Evolutionary conservation across 352 stramenopile species (phyloP).

Genomic region (Aphanomyces cochlioides): DNA sequence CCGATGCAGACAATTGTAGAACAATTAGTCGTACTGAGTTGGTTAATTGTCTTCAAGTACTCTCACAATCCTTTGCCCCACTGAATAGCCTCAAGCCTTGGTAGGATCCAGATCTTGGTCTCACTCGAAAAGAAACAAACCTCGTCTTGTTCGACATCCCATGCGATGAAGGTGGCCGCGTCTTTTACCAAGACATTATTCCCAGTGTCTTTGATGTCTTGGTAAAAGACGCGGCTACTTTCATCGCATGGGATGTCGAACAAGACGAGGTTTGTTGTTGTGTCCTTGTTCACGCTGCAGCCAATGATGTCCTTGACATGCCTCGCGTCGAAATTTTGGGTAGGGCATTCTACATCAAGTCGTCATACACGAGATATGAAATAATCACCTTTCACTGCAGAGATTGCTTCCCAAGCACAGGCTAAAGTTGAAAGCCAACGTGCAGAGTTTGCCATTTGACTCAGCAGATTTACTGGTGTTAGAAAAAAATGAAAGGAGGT

Average conservation of each 20-base stretch:
- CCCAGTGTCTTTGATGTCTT: constrained; percentile 55
- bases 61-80: background rate
- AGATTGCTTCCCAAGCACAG: too few relatives aligned
- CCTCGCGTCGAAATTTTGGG: constrained; percentile 52
- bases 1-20: constrained; percentile 52
- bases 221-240: constrained; percentile 43
- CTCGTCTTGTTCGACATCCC: constrained; percentile 64
- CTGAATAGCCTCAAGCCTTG: too few relatives aligned
- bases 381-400: constrained; percentile 32
- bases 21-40: constrained; percentile 52
- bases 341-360: constrained; percentile 52
- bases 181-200: constrained; percentile 57
- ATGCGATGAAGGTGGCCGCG: constrained; percentile 33
- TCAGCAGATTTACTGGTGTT: too few relatives aligned
- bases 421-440: too few relatives aligned
- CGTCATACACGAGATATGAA: constrained; percentile 42
- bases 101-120: constrained; percentile 58
- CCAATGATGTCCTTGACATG: constrained; percentile 54
- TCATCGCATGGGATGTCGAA: constrained; percentile 44
- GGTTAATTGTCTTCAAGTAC: constrained; percentile 47
- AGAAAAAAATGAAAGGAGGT: too few relatives aligned
- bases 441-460: too few relatives aligned
- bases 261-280: constrained; percentile 77
- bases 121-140: constrained; percentile 72
- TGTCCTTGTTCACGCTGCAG: constrained; percentile 54